These are phyloP conservation scores for Cryphonectria nitschkei DNA, from an alignment of 2,329 filamentous ascomycete species.

Conservation along the genomic window DNA sequence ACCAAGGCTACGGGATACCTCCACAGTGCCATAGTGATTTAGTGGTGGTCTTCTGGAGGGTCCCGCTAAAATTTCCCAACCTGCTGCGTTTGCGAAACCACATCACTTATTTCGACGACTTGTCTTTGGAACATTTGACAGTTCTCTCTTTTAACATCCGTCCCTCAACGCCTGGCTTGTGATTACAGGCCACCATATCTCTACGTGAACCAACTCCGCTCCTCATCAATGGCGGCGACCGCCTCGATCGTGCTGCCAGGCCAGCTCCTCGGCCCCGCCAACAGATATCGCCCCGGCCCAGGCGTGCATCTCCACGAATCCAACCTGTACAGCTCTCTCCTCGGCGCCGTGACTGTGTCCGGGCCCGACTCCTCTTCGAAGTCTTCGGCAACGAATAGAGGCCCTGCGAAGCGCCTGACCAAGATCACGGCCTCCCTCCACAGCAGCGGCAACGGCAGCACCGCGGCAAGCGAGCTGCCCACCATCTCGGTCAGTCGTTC, in stretches of 20 bases:
- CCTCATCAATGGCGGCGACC: slow-evolving; percentile 1
- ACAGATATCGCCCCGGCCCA: slow-evolving; percentile 72
- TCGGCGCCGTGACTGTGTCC: slow-evolving; percentile 68
- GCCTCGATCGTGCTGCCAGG: slow-evolving; percentile 72
- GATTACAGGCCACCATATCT: not conserved
- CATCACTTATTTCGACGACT: not conserved
- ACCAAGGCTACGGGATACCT: not conserved
- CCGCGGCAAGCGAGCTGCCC: slow-evolving; percentile 47
- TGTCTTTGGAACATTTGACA: not conserved
- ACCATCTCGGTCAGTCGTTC: slow-evolving; percentile 59
- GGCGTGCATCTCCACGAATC: slow-evolving; percentile 82
- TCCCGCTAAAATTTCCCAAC: not conserved
- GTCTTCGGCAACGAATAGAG: slow-evolving; percentile 36
- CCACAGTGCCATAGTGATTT: no score
- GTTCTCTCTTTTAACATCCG: no score
- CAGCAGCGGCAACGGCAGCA: slow-evolving; percentile 37
- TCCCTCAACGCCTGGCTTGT: no score
- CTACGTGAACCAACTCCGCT: not conserved
- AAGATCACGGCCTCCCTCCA: slow-evolving; percentile 48
- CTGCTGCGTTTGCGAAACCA: not conserved
- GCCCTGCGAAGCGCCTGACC: slow-evolving; percentile 62
- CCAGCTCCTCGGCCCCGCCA: slow-evolving; percentile 71
- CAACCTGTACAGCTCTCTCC: slow-evolving; percentile 79
- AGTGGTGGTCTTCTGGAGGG: not conserved
- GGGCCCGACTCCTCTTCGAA: slow-evolving; percentile 39